Percentiles rank a stretch among this genome's conserved stretches.
Evolutionary conservation across 371 early-diverging fungal genomes (phyloP).

Genomic region (Mortierella sp.): DNA sequence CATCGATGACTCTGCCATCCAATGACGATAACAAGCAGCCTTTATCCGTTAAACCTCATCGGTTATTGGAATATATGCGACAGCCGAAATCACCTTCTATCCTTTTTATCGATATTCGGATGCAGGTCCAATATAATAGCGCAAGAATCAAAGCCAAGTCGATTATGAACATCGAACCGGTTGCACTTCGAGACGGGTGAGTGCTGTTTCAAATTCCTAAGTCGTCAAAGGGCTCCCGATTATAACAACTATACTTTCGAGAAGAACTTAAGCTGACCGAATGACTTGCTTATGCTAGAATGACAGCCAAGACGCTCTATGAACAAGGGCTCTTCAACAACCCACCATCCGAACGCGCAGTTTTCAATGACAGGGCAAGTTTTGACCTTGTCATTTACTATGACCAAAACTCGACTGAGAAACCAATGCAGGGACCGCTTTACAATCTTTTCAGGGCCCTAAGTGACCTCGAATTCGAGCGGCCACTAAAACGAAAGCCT

Average conservation of each 20-base stretch:
- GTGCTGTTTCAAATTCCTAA: conserved; percentile 11
- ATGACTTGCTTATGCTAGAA: conserved; percentile 18
- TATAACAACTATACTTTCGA: not conserved
- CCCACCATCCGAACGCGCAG: conserved; percentile 58
- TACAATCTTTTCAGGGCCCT: conserved; percentile 58
- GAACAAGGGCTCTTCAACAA: conserved; percentile 58
- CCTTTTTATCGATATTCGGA: conserved; percentile 87
- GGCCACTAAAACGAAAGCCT: conserved; percentile 60
- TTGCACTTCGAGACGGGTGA: conserved; percentile 68
- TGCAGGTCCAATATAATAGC: conserved; percentile 68
- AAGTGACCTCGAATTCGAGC: conserved; percentile 67
- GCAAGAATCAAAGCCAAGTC: conserved; percentile 79
- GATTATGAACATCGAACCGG: conserved; percentile 85
- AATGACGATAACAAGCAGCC: conserved; percentile 28
- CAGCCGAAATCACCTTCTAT: conserved; percentile 48
- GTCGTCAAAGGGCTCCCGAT: no score
- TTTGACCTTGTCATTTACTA: conserved; percentile 84
- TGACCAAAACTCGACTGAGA: conserved; percentile 60
- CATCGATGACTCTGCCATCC: conserved; percentile 21
- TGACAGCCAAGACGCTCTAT: conserved; percentile 58
- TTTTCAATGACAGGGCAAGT: conserved; percentile 72
- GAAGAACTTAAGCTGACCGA: no score
- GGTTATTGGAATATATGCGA: conserved; percentile 58
- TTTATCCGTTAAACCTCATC: conserved; percentile 37
- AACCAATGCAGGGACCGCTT: conserved; percentile 24